Conservation (phyloP, 345 rosid species). For the Pistacia atlantica region DNA sequence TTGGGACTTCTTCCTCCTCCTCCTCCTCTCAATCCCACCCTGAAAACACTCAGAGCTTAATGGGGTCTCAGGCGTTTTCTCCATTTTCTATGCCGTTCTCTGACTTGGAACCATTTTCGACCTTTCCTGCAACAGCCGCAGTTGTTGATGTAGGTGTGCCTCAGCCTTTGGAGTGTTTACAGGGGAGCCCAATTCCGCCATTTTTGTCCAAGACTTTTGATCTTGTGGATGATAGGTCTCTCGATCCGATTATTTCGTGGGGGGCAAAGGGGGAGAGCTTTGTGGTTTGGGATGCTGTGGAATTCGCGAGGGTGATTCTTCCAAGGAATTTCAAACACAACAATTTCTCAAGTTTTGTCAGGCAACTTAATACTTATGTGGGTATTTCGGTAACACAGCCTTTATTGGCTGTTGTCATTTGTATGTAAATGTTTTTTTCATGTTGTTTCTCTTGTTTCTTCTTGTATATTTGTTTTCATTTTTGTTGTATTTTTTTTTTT, state of each 20-base stretch:
- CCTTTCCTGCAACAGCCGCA: conserved; percentile 14
- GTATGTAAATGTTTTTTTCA: conserved; percentile 22
- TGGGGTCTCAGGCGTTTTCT: conserved; percentile 26
- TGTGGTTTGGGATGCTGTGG: conserved; percentile 90
- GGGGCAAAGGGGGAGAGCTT: conserved; percentile 72
- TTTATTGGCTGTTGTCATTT: conserved; percentile 34
- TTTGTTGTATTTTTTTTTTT: background rate
- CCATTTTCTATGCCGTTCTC: conserved; percentile 31
- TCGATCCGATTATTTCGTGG: conserved; percentile 91
- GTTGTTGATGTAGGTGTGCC: conserved; percentile 34
- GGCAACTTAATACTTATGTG: conserved; percentile 97
- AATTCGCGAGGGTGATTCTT: conserved; percentile 72
- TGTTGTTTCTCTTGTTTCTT: background rate
- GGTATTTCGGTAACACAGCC: conserved; percentile 52
- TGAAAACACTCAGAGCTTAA: conserved; percentile 9
- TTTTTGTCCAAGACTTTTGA: conserved; percentile 86
- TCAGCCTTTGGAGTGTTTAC: conserved; percentile 61
- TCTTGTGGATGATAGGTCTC: conserved; percentile 71
- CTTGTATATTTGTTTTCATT: conserved; percentile 4
- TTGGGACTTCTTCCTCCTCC: background rate
- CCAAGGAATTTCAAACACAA: conserved; percentile 95
- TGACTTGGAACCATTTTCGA: conserved; percentile 26
- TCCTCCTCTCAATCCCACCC: conserved; percentile 25
- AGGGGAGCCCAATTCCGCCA: conserved; percentile 69
- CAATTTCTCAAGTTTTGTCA: conserved; percentile 95